Evolutionary conservation across 2,329 filamentous ascomycete species (phyloP), one percentile per base, ranked within the genome.

Genomic region (Alternaria viburni): DNA sequence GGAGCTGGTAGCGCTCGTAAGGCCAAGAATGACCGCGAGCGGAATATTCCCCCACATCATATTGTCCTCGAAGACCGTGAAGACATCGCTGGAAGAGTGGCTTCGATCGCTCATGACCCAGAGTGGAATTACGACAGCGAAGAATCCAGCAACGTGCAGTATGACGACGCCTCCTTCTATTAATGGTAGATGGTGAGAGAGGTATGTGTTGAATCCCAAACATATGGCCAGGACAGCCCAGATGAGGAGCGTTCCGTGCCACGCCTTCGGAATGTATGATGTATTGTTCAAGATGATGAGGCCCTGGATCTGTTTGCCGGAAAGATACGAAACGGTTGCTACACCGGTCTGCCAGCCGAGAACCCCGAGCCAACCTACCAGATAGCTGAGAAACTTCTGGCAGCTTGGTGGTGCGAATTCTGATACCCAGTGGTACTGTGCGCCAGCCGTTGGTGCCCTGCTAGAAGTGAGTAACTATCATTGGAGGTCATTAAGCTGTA

Each of bases 111-210:
- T 70, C 12, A 73, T 45, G 19, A 64, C 64, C 71, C 68, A 71
- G 7, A 76, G 61, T 6, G 66, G 63, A 6, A 85, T 79, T 10
- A 86, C 69, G 61, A 86, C 80, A 2, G 80, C 83, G 62, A 86
- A 82, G 65, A 86, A 83, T 3, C 84, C 85, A 15, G 81, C 68
- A 23, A 86, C 70, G 61, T 87, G 84, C 3, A 86, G 61, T 10
- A 83, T 73, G 15, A 85, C 15, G 8, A 57, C 23, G 49, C 66
- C 11, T 21, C 60, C 60, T 17, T 66, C 63, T 12, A 66, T 21
- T 2, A 63, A 30, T 10, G 60, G 63, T 80, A 85, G 72, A 5
- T 79, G 62, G 5, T 71, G 75, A 1, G 80, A 80, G 11, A 80
- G 74, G 17, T 82, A 72, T 3, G 79, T 79, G 68, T 86, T 86